These are phyloP conservation scores for Odonthalia washingtoniensis DNA, from an alignment of 31 red algal species.

Conservation along the genomic window DNA sequence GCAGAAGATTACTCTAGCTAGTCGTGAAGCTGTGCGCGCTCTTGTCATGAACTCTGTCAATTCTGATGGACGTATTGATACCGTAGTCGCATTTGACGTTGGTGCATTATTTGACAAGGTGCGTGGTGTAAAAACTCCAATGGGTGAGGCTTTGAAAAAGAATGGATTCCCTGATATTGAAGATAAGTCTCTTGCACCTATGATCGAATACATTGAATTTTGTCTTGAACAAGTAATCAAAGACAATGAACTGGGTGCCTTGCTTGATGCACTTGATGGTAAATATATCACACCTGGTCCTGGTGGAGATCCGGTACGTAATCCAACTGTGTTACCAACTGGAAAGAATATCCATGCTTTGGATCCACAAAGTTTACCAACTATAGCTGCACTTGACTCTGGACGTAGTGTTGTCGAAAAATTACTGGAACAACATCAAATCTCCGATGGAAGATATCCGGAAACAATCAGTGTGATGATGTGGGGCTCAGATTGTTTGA, in stretches of 20 bases:
- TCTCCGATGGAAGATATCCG: constrained; percentile 70
- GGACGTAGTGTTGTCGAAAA: constrained; percentile 93
- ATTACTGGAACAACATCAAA: constrained; percentile 82
- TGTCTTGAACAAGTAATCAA: constrained; percentile 92
- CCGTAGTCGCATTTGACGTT: constrained; percentile 79
- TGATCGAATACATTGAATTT: constrained; percentile 94
- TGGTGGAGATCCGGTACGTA: constrained; percentile 98
- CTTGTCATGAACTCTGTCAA: constrained; percentile 90
- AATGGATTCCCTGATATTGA: constrained; percentile 83
- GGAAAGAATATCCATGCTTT: constrained; percentile 99
- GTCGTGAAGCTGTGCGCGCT: constrained; percentile 83
- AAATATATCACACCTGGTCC: constrained; percentile 97
- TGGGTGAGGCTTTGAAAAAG: constrained; percentile 79
- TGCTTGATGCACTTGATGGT: constrained; percentile 88
- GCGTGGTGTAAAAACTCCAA: constrained; percentile 80
- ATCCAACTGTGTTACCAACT: constrained; percentile 97
- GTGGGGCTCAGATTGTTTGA: constrained; percentile 98
- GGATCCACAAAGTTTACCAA: constrained; percentile 99
- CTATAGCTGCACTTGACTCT: constrained; percentile 83
- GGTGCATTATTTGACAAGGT: constrained; percentile 71
- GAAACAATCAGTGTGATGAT: constrained; percentile 96
- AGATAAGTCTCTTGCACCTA: constrained; percentile 75
- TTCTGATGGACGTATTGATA: constrained; percentile 90
- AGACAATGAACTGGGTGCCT: constrained; percentile 92
- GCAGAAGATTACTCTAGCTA: constrained; percentile 86